phyloP scores from a whole-genome alignment of 2,329 filamentous ascomycete genomes.

The Colletotrichum sp. region DNA sequence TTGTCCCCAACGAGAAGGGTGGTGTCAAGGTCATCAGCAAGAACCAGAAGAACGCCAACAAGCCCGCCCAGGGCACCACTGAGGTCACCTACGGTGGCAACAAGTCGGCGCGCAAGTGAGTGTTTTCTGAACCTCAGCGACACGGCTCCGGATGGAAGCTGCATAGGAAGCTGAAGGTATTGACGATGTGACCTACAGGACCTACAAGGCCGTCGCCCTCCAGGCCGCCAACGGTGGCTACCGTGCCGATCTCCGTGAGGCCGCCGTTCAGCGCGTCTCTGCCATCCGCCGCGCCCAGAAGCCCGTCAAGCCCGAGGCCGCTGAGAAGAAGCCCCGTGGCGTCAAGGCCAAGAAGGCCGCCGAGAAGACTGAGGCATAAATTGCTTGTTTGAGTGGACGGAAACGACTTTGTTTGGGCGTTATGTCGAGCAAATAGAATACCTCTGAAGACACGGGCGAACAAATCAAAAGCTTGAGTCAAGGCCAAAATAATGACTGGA shows the following conservation, averaged over 20 bases:
- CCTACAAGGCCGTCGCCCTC: slow-evolving; percentile 88
- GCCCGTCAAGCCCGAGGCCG: slow-evolving; percentile 74
- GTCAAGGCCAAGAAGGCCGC: slow-evolving; percentile 78
- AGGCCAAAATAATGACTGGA: slow-evolving; percentile 17
- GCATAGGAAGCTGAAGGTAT: neutral
- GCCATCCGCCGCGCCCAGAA: slow-evolving; percentile 83
- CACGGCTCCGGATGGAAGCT: neutral
- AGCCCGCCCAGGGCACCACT: slow-evolving; percentile 72
- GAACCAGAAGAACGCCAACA: slow-evolving; percentile 74
- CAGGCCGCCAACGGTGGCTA: slow-evolving; percentile 84
- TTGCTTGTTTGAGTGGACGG: slow-evolving; percentile 9
- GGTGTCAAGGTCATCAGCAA: slow-evolving; percentile 84
- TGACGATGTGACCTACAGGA: slow-evolving; percentile 53
- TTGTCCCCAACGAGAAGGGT: slow-evolving; percentile 77
- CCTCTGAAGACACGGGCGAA: slow-evolving; percentile 18
- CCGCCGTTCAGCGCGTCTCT: slow-evolving; percentile 85
- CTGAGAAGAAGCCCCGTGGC: slow-evolving; percentile 76
- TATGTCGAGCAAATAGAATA: slow-evolving; percentile 22
- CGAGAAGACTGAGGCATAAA: slow-evolving; percentile 49
- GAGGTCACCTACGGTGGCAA: slow-evolving; percentile 72
- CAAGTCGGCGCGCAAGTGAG: slow-evolving; percentile 79
- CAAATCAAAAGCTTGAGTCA: slow-evolving; percentile 22
- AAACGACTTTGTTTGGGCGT: slow-evolving; percentile 20
- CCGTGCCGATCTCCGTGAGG: slow-evolving; percentile 77
- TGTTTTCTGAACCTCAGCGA: slow-evolving; percentile 25